Base-by-base conservation (phyloP, 768 basidiomycete species). In the Termitomyces sp. region DNA sequence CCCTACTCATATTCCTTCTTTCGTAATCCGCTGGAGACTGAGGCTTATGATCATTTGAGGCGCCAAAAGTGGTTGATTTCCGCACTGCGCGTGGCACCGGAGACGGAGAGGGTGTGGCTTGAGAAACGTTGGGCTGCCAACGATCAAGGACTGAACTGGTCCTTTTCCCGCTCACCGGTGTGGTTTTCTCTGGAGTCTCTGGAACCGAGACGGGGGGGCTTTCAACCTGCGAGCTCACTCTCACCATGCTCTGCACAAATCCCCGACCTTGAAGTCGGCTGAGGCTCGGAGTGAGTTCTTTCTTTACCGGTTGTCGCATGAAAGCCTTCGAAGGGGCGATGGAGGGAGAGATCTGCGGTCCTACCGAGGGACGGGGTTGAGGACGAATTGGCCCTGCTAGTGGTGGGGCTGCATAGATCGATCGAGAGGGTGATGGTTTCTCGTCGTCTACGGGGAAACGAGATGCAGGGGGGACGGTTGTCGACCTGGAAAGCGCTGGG, bases 221-320 rank as follows among this genome's bases (percentile, higher is more conserved):
- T 58, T 82, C 79, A 5, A 86, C 69, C 60, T 81, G 75, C 18
- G 80, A 74, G 63, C 83, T 90, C 48, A 79, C 86, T 70, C 87
- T 85, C 34, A 94, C 87, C 75, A 91, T 84, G 60, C 80, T 90
- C 69, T 90, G 87, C 2, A 94, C 92, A 66, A 94, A 92, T 4
- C 92, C 92, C 41, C 92, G 84, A 20, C 92, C 92, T 65, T 92
- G 86, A 18, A 94, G 72, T 59, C 90, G 76, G 60, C 88, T 92
- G 33, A 93, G 82, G 68, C 89, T 92, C 0, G 92, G 92, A 2
- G 90, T 90, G 4, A 82, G 82, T 46, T 90, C 90, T 67, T 92
- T 92, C 52, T 77, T 69, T 4, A 77, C 66, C 9, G 81, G 72
- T 2, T 76, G 73, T 46, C 81, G 84, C 28, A 85, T 72, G 66